Conservation (phyloP, 257 asterid species). For the Knoxia roxburghii region DNA sequence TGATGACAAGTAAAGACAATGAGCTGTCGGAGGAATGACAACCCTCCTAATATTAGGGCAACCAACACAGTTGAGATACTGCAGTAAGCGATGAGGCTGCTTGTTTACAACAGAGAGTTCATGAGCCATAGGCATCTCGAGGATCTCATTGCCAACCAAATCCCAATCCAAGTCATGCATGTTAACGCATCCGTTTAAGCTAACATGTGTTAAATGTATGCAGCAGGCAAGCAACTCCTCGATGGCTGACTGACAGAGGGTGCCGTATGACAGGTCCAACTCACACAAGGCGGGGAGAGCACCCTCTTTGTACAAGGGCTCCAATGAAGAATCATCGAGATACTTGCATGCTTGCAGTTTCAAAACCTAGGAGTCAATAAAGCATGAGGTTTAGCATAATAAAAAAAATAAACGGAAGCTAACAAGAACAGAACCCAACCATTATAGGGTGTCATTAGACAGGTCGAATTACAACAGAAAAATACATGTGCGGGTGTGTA, state of each 20-base stretch:
- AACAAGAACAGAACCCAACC: neutral
- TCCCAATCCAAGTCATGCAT: slow-evolving; percentile 98
- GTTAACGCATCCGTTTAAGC: slow-evolving; percentile 85
- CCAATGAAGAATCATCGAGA: slow-evolving; percentile 70
- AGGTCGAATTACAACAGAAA: neutral
- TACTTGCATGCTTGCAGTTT: slow-evolving; percentile 99
- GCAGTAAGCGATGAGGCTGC: slow-evolving; percentile 55
- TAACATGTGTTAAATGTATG: slow-evolving; percentile 78
- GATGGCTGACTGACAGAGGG: slow-evolving; percentile 82
- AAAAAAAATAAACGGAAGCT: too few relatives aligned
- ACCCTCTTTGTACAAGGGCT: slow-evolving; percentile 80
- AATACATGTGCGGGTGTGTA: neutral
- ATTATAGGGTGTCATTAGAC: neutral
- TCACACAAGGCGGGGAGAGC: slow-evolving; percentile 85
- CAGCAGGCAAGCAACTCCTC: slow-evolving; percentile 92
- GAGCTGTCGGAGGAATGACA: slow-evolving; percentile 74
- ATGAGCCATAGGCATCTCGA: slow-evolving; percentile 25
- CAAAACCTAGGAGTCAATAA: slow-evolving; percentile 44
- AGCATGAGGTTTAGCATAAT: neutral
- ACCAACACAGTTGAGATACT: slow-evolving; percentile 91
- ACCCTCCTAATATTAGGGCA: slow-evolving; percentile 90
- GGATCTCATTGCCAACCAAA: slow-evolving; percentile 23
- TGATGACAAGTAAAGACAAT: slow-evolving; percentile 63
- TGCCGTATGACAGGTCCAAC: slow-evolving; percentile 91
- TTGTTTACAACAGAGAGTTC: slow-evolving; percentile 22